phyloP scores from a whole-genome alignment of 139 green algal species.

The Nannochloris sp. region DNA sequence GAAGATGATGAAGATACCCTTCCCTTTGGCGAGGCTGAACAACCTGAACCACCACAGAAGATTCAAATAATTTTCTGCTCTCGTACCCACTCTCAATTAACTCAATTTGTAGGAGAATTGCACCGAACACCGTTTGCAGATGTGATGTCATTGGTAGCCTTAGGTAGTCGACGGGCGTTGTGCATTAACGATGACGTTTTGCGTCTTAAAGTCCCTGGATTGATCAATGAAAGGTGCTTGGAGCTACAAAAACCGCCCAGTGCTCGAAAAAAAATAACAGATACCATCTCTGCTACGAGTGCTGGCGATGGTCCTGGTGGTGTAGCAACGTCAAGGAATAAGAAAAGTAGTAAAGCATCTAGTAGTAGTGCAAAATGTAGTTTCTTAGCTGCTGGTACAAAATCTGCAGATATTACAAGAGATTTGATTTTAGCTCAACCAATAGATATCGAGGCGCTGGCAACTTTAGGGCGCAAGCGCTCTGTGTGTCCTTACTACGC shows the following conservation, averaged over 20 bases:
- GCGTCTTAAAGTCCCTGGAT: constrained; percentile 15
- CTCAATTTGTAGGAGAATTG: constrained; percentile 78
- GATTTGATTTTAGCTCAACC: constrained; percentile 50
- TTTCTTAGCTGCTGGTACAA: constrained; percentile 14
- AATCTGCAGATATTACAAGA: constrained; percentile 10
- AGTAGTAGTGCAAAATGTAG: constrained; percentile 18
- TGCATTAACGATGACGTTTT: constrained; percentile 83
- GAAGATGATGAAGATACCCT: neutral
- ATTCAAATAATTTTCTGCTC: constrained; percentile 87
- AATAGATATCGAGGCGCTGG: constrained; percentile 92
- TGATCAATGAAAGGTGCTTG: constrained; percentile 87
- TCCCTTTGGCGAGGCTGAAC: constrained; percentile 1
- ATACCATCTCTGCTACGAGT: neutral
- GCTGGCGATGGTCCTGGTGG: neutral
- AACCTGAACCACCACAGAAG: constrained; percentile 8
- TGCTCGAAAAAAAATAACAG: neutral
- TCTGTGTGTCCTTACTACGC: constrained; percentile 89
- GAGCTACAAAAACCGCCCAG: constrained; percentile 61
- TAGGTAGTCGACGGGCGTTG: constrained; percentile 61
- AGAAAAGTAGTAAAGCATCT: neutral
- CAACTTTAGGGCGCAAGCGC: constrained; percentile 24
- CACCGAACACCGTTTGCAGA: constrained; percentile 55
- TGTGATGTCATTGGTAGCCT: constrained; percentile 45
- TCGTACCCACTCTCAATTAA: constrained; percentile 94
- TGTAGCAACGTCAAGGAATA: neutral